Evolutionary conservation across 805 yeast species (phyloP), one percentile per base, ranked within the genome.

Genomic region (Saturnispora saitoi): DNA sequence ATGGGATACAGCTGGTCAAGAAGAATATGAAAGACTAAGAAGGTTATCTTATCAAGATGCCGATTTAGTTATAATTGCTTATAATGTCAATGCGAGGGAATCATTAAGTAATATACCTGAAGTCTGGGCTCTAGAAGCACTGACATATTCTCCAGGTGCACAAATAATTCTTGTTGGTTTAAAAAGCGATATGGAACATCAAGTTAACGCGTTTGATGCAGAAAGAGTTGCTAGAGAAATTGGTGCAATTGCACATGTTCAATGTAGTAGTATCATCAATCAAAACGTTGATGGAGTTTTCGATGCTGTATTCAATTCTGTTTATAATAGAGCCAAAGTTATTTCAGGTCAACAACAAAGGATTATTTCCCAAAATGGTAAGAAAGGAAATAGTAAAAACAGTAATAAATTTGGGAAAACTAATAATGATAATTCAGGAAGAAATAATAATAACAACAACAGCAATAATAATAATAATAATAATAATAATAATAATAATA

Each of bases 1-100:
- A 41, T 88, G 96, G 96, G 96, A 88, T 73, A 89, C 96, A 2
- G 96, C 96, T 2, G 96, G 96, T 19, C 96, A 88, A 67, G 83
- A 86, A 60, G 96, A 88, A 60, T 88, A 88, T 65, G 96, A 89
- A 64, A 72, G 95, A 53, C 72, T 88, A 58, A 75, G 96, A 65
- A 93, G 96, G 12, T 70, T 88, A 53, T 82, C 90, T 30, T 88
- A 88, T 60, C 96, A 90, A 5, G 95, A 86, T 56, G 86, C 83
- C 3, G 86, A 87, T 62, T 68, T 88, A 1, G 64, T 88, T 15
- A 68, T 90, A 49, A 70, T 88, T 8, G 89, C 96, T 50, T 90
- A 86, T 63, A 70, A 91, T 1, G 72, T 87, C 28, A 83, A 81
- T 56, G 75, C 74, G 48, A 66, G 71, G 17, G 75, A 75, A 30